These are phyloP conservation scores for Lophiostoma macrostomum DNA, from an alignment of 495 filamentous ascomycete genomes.

Conservation along the genomic window DNA sequence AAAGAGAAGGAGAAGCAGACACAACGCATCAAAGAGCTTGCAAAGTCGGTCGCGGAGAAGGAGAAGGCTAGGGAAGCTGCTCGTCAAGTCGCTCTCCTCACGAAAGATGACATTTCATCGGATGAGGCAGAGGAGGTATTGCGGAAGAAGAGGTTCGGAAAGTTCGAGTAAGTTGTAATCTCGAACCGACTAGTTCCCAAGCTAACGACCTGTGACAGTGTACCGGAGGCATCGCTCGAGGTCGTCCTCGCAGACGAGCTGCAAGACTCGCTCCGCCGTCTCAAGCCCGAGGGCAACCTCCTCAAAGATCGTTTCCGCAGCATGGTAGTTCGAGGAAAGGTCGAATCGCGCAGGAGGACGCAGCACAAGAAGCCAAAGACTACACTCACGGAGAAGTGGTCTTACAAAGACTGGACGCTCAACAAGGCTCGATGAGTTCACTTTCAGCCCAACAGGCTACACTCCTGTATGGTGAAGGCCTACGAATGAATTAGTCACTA, in stretches of 20 bases:
- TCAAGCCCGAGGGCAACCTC: constrained; percentile 94
- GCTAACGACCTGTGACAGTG: constrained; percentile 40
- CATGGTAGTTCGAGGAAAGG: constrained; percentile 80
- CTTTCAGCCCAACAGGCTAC: too few relatives aligned
- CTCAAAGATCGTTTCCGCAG: constrained; percentile 88
- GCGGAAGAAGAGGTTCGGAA: constrained; percentile 73
- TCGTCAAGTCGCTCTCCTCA: constrained; percentile 42
- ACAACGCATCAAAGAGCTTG: constrained; percentile 56
- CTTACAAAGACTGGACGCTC: constrained; percentile 86
- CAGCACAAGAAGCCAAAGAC: constrained; percentile 76
- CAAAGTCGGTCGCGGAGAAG: constrained; percentile 58
- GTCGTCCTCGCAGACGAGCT: constrained; percentile 90
- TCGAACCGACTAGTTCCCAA: not conserved
- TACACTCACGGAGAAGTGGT: constrained; percentile 90
- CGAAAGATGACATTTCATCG: constrained; percentile 44
- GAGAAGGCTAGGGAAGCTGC: constrained; percentile 43
- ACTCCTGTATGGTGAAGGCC: too few relatives aligned
- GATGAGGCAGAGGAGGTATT: constrained; percentile 61
- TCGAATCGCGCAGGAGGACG: constrained; percentile 73
- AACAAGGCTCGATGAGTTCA: too few relatives aligned
- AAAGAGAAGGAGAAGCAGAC: constrained; percentile 64
- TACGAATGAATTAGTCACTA: too few relatives aligned
- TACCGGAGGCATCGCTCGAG: constrained; percentile 78
- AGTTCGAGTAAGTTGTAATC: constrained; percentile 52
- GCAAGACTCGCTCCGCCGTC: constrained; percentile 78